These are phyloP conservation scores for Exophiala dermatitidis DNA, from an alignment of 2,329 filamentous ascomycete species.

Conservation along the genomic window DNA sequence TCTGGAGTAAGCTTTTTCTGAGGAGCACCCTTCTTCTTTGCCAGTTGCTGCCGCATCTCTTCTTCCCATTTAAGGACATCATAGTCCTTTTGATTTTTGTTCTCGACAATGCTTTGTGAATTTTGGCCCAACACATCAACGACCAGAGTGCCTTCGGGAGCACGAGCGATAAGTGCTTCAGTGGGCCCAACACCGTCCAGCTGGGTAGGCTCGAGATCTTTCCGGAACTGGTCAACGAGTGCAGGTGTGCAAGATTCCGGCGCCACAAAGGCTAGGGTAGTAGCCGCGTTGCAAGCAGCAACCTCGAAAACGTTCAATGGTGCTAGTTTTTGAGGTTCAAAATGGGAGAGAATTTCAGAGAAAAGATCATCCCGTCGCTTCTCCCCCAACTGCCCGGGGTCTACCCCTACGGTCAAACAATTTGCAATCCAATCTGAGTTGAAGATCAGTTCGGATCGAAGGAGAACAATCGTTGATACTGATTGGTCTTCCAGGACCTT, in stretches of 20 bases:
- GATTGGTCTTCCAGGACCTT: constrained; percentile 61
- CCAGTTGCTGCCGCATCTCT: constrained; percentile 76
- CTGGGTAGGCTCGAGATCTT: constrained; percentile 64
- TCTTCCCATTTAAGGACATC: constrained; percentile 96
- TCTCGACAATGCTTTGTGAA: constrained; percentile 58
- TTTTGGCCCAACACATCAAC: constrained; percentile 88
- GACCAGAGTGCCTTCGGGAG: constrained; percentile 79
- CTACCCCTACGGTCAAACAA: constrained; percentile 69
- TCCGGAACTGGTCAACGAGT: constrained; percentile 64
- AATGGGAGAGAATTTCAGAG: constrained; percentile 40
- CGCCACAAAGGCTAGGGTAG: constrained; percentile 88
- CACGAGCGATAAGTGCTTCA: constrained; percentile 88
- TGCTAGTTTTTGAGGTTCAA: constrained; percentile 17
- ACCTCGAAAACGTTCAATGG: constrained; percentile 45
- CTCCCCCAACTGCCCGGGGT: constrained; percentile 70
- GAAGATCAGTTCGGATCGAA: constrained; percentile 69
- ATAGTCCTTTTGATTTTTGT: constrained; percentile 91
- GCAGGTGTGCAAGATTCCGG: constrained; percentile 71
- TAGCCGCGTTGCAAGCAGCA: constrained; percentile 76
- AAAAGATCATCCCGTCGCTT: constrained; percentile 60
- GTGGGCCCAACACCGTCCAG: constrained; percentile 69
- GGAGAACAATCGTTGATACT: constrained; percentile 68
- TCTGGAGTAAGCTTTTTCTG: constrained; percentile 86
- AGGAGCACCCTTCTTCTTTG: constrained; percentile 78
- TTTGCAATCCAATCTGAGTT: constrained; percentile 81